Conservation (phyloP, 306 rosid species). For the Hylodesmum podocarpum region DNA sequence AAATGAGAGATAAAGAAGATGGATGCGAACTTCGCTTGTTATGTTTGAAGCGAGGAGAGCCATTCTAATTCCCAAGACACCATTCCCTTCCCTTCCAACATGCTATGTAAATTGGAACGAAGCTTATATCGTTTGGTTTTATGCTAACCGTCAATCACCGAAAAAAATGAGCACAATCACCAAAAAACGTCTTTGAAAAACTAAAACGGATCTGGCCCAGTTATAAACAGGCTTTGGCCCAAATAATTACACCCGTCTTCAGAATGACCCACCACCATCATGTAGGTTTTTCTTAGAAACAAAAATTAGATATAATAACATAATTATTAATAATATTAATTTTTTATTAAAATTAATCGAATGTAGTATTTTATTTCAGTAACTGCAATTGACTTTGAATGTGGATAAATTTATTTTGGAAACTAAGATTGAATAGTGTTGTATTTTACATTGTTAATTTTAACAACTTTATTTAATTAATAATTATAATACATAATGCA, state of each 20-base stretch:
- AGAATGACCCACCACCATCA: neutral
- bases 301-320: neutral
- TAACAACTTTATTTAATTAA: too few species aligned
- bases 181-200: neutral
- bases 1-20: neutral
- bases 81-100: conserved; percentile 7
- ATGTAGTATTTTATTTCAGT: too few species aligned
- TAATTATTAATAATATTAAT: neutral
- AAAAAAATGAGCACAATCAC: neutral
- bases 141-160: neutral
- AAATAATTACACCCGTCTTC: neutral
- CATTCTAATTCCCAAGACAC: conserved; percentile 41
- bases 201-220: neutral
- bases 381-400: neutral
- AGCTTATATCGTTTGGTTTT: neutral
- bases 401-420: too few species aligned
- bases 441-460: too few species aligned
- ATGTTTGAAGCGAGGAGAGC: conserved; percentile 73
- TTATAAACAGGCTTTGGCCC: neutral
- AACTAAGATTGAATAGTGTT: too few species aligned
- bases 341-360: too few species aligned
- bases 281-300: neutral
- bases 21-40: conserved; percentile 58
- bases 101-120: neutral
- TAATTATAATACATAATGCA: too few species aligned